These are phyloP conservation scores for Penicillium sp. DNA, from an alignment of 2,329 filamentous ascomycete species.

Conservation along the genomic window DNA sequence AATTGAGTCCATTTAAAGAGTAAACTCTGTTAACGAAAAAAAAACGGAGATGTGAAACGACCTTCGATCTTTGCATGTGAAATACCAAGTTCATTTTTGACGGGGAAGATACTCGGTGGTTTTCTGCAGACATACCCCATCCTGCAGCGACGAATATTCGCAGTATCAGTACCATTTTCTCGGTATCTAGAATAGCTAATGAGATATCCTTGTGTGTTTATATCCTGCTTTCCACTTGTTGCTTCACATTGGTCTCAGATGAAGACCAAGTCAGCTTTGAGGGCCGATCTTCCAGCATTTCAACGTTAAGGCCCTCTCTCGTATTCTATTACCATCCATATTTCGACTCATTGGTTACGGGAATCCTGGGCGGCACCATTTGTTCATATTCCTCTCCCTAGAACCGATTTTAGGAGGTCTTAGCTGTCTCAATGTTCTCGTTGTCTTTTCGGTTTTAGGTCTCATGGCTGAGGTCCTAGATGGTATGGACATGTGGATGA, in stretches of 20 bases:
- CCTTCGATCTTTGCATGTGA: constrained; percentile 14
- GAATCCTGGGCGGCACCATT: no score
- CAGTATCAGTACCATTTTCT: constrained; percentile 1
- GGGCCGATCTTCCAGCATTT: no score
- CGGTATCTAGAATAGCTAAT: constrained; percentile 9
- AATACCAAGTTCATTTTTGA: constrained; percentile 7
- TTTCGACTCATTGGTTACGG: no score
- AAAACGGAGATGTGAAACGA: constrained; percentile 25
- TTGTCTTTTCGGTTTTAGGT: no score
- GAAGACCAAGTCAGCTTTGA: no score
- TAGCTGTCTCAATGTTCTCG: no score
- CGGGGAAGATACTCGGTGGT: constrained; percentile 3
- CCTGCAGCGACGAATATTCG: not conserved
- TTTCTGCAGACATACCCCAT: constrained; percentile 1
- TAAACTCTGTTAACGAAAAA: constrained; percentile 18
- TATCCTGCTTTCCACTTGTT: not conserved
- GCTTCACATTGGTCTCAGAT: not conserved
- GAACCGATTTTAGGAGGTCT: no score
- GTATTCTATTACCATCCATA: no score
- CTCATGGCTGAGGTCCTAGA: no score
- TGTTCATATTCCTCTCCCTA: no score
- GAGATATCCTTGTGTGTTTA: constrained; percentile 9
- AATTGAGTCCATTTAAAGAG: constrained; percentile 62
- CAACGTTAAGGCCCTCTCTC: no score
- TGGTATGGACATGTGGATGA: no score